Conservation (phyloP, 73 alveolate species). For the Paramecium biaurelia region DNA sequence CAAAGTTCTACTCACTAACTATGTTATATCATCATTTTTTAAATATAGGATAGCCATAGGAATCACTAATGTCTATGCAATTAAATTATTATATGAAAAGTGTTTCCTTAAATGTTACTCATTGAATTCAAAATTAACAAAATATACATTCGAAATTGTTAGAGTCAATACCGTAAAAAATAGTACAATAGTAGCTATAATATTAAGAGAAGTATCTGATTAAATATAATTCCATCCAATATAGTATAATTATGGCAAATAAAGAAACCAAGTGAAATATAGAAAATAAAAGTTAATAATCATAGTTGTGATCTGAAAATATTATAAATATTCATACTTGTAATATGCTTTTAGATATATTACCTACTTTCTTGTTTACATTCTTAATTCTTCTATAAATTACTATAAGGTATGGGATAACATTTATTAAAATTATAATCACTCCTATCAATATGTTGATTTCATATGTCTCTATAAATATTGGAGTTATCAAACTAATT, state of each 20-base stretch:
- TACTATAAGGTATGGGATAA: not conserved
- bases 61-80: not conserved
- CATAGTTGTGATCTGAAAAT: not conserved
- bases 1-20: not conserved
- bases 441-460: not conserved
- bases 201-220: not conserved
- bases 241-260: conserved; percentile 3
- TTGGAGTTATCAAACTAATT: conserved; percentile 7
- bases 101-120: not conserved
- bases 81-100: not conserved
- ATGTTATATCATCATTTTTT: not conserved
- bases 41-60: not conserved
- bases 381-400: conserved; percentile 10
- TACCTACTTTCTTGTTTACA: not conserved
- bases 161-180: not conserved
- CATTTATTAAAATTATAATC: not conserved
- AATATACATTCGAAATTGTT: not conserved
- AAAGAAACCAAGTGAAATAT: conserved; percentile 12
- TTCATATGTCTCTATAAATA: not conserved
- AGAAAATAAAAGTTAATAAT: not conserved
- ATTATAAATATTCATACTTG: not conserved
- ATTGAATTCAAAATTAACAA: conserved; percentile 13
- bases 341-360: conserved; percentile 3
- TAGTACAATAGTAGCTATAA: not conserved
- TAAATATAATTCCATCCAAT: not conserved